These are phyloP conservation scores for Globisporangium iwayamae DNA, from an alignment of 352 stramenopile genomes.

Conservation along the genomic window DNA sequence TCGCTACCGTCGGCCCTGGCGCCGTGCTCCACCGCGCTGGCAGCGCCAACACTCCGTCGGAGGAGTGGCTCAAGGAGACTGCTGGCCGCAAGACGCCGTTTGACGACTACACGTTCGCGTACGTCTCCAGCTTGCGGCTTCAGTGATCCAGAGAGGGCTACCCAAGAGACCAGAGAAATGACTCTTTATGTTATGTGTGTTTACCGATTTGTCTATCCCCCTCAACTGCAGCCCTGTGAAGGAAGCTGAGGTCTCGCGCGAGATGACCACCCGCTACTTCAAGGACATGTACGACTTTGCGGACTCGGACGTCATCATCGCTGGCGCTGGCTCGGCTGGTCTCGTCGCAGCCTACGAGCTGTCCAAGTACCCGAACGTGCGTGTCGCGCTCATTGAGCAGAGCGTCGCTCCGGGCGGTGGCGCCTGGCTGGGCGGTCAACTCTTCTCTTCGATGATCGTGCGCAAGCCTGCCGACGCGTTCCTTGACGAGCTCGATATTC, in stretches of 20 bases:
- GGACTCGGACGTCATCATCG: constrained; percentile 66
- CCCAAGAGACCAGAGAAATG: not conserved
- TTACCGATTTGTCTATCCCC: not conserved
- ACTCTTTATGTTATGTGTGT: constrained; percentile 10
- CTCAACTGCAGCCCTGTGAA: constrained; percentile 38
- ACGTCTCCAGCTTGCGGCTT: constrained; percentile 16
- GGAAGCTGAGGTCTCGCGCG: constrained; percentile 58
- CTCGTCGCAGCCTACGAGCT: constrained; percentile 59
- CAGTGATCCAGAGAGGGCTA: not conserved
- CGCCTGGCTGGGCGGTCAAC: constrained; percentile 56
- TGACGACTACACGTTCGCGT: constrained; percentile 57
- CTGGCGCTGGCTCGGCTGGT: constrained; percentile 51
- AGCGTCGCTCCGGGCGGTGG: constrained; percentile 50
- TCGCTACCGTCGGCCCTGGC: constrained; percentile 48
- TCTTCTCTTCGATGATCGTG: constrained; percentile 70
- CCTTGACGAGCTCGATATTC: constrained; percentile 64
- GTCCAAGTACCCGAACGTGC: constrained; percentile 55
- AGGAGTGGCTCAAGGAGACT: constrained; percentile 45
- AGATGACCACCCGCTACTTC: constrained; percentile 73
- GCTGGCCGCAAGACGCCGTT: constrained; percentile 44
- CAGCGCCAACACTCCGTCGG: constrained; percentile 39
- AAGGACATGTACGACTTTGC: constrained; percentile 76
- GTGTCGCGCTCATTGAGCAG: constrained; percentile 62
- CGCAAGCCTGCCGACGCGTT: constrained; percentile 60
- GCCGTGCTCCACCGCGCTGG: constrained; percentile 39